phyloP scores from a whole-genome alignment of 2,329 filamentous ascomycete genomes.

The Pseudophaeomoniella oleicola region DNA sequence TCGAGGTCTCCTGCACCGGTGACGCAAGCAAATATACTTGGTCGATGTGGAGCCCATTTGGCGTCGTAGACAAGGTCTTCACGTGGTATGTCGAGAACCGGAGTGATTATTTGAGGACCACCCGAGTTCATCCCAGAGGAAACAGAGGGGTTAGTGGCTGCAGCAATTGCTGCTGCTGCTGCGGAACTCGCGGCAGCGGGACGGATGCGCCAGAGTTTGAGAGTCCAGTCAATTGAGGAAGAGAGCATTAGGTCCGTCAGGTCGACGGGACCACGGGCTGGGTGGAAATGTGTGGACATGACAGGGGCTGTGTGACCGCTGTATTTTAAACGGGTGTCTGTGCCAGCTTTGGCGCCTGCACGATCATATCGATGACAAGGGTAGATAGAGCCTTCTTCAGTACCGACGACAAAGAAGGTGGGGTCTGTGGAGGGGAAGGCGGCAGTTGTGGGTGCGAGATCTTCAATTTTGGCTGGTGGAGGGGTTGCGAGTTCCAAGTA shows the following conservation, averaged over 20 bases:
- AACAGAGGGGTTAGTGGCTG: conserved; percentile 19
- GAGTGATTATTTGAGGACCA: conserved; percentile 41
- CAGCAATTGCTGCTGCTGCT: conserved; percentile 28
- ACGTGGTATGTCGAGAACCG: conserved; percentile 76
- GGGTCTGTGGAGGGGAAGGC: conserved; percentile 90
- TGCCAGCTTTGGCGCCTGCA: conserved; percentile 89
- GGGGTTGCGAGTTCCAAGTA: conserved; percentile 77
- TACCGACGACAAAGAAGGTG: conserved; percentile 93
- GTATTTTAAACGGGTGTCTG: conserved; percentile 80
- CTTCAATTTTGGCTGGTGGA: conserved; percentile 77
- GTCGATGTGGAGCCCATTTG: conserved; percentile 86
- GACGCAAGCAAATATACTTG: conserved; percentile 85
- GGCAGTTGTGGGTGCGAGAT: conserved; percentile 86
- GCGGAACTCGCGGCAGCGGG: conserved; percentile 25
- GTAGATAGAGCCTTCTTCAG: conserved; percentile 91
- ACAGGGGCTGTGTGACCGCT: conserved; percentile 83
- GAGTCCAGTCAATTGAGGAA: conserved; percentile 90
- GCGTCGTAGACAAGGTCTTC: conserved; percentile 97
- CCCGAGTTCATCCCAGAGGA: conserved; percentile 19
- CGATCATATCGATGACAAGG: conserved; percentile 95
- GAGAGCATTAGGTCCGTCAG: conserved; percentile 85
- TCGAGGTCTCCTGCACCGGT: conserved; percentile 87
- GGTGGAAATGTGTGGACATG: conserved; percentile 93
- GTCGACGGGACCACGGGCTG: conserved; percentile 79
- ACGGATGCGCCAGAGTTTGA: conserved; percentile 91